Evolutionary conservation across 768 basidiomycete species (phyloP).

Genomic region (Suillus hirtellus): DNA sequence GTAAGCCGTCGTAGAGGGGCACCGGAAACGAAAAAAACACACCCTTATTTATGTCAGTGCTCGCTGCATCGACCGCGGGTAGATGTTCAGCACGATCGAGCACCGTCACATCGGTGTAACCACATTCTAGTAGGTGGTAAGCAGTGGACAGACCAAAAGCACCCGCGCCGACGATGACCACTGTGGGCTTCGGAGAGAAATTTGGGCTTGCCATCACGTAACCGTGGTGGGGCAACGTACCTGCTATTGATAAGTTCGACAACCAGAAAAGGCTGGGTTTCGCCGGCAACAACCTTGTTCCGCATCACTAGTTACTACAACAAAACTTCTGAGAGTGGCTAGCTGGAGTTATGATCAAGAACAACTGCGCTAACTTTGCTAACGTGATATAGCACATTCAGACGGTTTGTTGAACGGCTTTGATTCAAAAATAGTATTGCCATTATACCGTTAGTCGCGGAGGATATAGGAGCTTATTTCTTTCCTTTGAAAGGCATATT

Average conservation of each 20-base stretch:
- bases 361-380: too few relatives aligned
- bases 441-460: too few relatives aligned
- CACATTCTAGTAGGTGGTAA: constrained; percentile 67
- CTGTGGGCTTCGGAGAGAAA: constrained; percentile 29
- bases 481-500: too few relatives aligned
- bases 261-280: too few relatives aligned
- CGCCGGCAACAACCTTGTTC: too few relatives aligned
- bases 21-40: constrained; percentile 2
- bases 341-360: too few relatives aligned
- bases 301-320: too few relatives aligned
- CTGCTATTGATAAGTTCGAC: neutral
- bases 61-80: constrained; percentile 84
- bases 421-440: too few relatives aligned
- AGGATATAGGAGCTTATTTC: too few relatives aligned
- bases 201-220: neutral
- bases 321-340: too few relatives aligned
- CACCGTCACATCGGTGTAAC: constrained; percentile 70
- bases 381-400: too few relatives aligned
- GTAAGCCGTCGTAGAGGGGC: neutral
- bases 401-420: too few relatives aligned
- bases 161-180: constrained; percentile 79
- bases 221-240: neutral
- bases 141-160: constrained; percentile 90
- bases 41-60: constrained; percentile 51
- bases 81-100: constrained; percentile 68